Percentiles rank a stretch among this genome's conserved stretches.
Conservation (phyloP, 805 yeast species). For the Lipomyces mesembrius region DNA sequence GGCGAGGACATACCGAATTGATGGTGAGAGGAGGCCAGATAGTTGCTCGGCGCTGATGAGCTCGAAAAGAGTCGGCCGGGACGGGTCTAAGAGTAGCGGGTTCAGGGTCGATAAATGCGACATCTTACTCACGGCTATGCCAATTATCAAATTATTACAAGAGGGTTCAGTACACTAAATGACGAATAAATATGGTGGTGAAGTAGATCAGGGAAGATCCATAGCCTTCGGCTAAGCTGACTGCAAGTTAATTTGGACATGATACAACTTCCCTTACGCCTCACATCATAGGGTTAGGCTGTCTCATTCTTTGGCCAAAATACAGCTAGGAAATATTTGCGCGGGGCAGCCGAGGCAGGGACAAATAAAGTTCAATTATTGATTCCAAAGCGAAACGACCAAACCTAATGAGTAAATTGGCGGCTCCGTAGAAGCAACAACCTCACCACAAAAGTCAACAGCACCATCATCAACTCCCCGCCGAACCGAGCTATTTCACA, state of each 20-base stretch:
- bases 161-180: not conserved
- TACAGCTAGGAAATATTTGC: no score
- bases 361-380: not conserved
- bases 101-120: constrained; percentile 54
- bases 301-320: not conserved
- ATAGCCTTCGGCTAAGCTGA: no score
- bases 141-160: not conserved
- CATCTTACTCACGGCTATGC: constrained; percentile 6
- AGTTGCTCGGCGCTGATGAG: constrained; percentile 80
- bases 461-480: not conserved
- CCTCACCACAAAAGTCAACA: not conserved
- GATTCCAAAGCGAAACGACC: not conserved
- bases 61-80: constrained; percentile 87
- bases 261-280: no score
- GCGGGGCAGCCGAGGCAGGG: not conserved
- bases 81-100: constrained; percentile 73
- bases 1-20: constrained; percentile 75
- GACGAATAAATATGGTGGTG: no score
- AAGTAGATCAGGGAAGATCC: no score
- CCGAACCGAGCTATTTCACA: not conserved
- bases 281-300: no score
- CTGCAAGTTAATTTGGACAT: no score
- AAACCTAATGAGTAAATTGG: not conserved
- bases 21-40: constrained; percentile 76
- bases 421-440: not conserved